Base-by-base conservation (phyloP, 306 rosid species). In the Begonia loranthoides region DNA sequence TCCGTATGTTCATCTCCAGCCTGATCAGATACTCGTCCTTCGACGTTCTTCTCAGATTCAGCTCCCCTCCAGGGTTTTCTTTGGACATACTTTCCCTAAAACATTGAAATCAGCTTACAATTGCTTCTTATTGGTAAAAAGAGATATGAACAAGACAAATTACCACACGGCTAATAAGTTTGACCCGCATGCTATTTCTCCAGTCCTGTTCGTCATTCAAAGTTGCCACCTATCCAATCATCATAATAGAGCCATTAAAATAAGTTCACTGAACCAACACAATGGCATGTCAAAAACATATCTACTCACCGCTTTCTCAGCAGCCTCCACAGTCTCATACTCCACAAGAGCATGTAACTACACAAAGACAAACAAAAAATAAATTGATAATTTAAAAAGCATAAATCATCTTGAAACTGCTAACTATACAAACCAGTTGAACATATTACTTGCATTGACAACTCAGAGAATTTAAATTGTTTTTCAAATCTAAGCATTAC, bases 141-240 rank as follows among this genome's bases (percentile, higher is more conserved):
- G 68, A 41, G 44, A 21, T 41, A 17, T 59, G 11, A 49, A 56
- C 15, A 0, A 22, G 17, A 3, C 12, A 17, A 12, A 49, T 47
- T 56, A 92, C 99, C 96, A 56, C 60, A 57, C 48, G 73, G 62
- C 81, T 83, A 58, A 92, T 82, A 66, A 70, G 69, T 82, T 92
- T 92, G 72, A 92, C 99, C 14, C 69, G 82, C 96, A 92, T 67
- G 76, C 99, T 89, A 73, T 76, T 83, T 71, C 99, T 80, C 99
- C 99, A 92, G 68, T 92, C 96, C 69, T 65, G 70, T 61, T 80
- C 84, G 50, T 92, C 60, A 45, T 79, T 87, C 56, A 92, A 73
- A 60, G 82, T 73, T 52, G 82, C 80, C 69, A 73, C 96, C 99
- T 92, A 63, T 15, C 38, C 49, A 58, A 64, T 38, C 22, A 63